Percentiles rank a stretch among this genome's conserved stretches.
These are phyloP conservation scores for Fusarium sp. DNA, from an alignment of 2,329 filamentous ascomycete genomes.

Conservation along the genomic window DNA sequence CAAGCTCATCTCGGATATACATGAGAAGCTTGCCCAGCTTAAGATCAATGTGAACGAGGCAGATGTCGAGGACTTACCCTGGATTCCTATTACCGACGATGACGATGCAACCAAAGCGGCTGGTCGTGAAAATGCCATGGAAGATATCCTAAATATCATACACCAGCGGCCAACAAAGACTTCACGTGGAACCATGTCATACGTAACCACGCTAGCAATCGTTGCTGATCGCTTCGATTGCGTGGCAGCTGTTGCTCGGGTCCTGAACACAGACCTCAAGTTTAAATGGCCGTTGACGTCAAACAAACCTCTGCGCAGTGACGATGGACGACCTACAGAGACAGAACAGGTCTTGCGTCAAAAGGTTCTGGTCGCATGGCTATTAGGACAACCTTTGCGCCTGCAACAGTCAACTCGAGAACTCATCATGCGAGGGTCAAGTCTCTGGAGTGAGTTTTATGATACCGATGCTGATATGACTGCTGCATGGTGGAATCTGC, in stretches of 20 bases:
- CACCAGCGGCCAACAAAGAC: constrained; percentile 61
- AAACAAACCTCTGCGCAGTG: constrained; percentile 47
- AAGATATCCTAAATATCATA: constrained; percentile 72
- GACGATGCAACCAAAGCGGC: constrained; percentile 71
- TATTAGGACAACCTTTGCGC: constrained; percentile 68
- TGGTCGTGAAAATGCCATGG: constrained; percentile 68
- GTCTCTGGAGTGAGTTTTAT: constrained; percentile 59
- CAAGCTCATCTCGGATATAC: constrained; percentile 58
- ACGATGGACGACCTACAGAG: constrained; percentile 51
- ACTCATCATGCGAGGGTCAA: constrained; percentile 71
- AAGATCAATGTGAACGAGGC: constrained; percentile 59
- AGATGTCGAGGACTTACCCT: constrained; percentile 63
- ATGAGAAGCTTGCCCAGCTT: constrained; percentile 57
- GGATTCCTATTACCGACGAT: constrained; percentile 70
- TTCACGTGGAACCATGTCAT: constrained; percentile 60
- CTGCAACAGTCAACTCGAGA: constrained; percentile 70
- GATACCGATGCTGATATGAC: constrained; percentile 42
- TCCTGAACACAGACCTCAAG: constrained; percentile 58
- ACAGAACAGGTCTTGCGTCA: constrained; percentile 73
- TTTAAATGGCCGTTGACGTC: constrained; percentile 63
- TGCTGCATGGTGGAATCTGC: constrained; percentile 77
- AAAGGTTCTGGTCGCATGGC: constrained; percentile 71
- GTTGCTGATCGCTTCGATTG: constrained; percentile 79
- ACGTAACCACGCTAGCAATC: constrained; percentile 72
- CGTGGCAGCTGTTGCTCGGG: constrained; percentile 60